A percentile compares a stretch with the other conserved stretches of the same genome.
These are phyloP conservation scores for Endogone sp. DNA, from an alignment of 192 early-diverging fungal genomes.

Conservation along the genomic window DNA sequence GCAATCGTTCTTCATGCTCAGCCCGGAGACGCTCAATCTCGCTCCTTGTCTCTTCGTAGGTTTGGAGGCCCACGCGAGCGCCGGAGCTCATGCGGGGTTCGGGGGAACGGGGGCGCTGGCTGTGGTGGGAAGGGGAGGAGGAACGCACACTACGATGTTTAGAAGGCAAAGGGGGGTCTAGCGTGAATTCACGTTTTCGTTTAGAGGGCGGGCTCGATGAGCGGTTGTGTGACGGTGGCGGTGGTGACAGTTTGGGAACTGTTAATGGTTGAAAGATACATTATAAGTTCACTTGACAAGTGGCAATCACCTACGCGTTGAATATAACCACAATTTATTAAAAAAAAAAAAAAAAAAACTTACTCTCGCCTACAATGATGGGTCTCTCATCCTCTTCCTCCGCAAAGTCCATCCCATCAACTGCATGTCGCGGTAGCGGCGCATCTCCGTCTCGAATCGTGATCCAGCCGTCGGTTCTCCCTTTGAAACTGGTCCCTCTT, in stretches of 20 bases:
- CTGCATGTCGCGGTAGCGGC: background rate
- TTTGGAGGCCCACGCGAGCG: conserved; percentile 21
- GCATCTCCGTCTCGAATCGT: conserved; percentile 14
- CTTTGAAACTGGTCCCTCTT: conserved; percentile 6
- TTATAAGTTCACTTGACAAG: too few species aligned
- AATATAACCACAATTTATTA: background rate
- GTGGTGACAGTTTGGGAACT: conserved; percentile 5
- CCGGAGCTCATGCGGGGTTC: background rate
- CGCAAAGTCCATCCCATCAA: conserved; percentile 14
- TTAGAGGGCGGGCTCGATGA: background rate
- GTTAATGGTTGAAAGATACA: background rate
- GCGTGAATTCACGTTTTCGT: background rate
- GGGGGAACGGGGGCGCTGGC: background rate
- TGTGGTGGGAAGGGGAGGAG: background rate
- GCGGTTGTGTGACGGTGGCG: background rate
- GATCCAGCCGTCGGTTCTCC: conserved; percentile 17
- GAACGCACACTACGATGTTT: background rate
- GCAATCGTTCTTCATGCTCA: conserved; percentile 7
- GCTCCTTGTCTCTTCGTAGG: conserved; percentile 17
- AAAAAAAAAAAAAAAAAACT: background rate
- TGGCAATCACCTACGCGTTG: too few species aligned
- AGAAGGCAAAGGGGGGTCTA: background rate
- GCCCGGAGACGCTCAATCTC: conserved; percentile 18
- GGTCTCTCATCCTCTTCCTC: conserved; percentile 27
- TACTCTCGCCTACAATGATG: conserved; percentile 18